Base-by-base conservation (phyloP, 2,329 filamentous ascomycete species). In the Zelopaecilomyces penicillatus region DNA sequence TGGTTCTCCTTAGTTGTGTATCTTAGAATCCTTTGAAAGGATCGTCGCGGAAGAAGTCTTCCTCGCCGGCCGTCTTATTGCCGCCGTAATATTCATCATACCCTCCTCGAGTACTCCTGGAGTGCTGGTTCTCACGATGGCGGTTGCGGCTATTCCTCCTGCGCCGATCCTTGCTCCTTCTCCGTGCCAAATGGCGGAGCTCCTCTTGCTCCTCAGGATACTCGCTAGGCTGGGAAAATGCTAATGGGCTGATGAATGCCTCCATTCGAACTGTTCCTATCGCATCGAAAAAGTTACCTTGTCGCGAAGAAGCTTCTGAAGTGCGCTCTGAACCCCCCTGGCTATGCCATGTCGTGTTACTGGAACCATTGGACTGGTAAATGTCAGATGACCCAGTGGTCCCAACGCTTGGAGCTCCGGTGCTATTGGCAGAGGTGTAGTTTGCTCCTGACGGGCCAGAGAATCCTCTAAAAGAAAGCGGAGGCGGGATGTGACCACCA, bases 241-340 rank as follows among this genome's bases (percentile, higher is more conserved):
- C 69, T 8, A 82, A 61, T 0, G 80, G 80, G 54, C 73, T 80
- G 53, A 98, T 94, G 62, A 97, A 98, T 0, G 93, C 93, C 64
- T 97, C 91, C 91, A 98, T 97, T 29, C 93, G 81, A 39, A 97
- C 81, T 2, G 90, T 97, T 1, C 90, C 89, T 46, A 94, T 83
- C 1, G 85, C 85, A 55, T 94, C 89, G 58, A 93, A 93, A 67
- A 93, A 90, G 62, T 81, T 80, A 46, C 67, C 68, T 1, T 69
- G 65, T 5, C 66, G 61, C 7, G 72, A 75, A 1, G 75, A 79
- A 3, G 74, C 72, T 49, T 80, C 76, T 0, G 75, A 77, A 9
- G 73, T 75, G n/a, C 74, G 68, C 48, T 71, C 67, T 5, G 73
- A 76, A 3, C 64, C 60, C 38, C 58, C 61, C 48, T 65, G 69